A percentile compares a stretch with the other conserved stretches of the same genome.
phyloP scores from a whole-genome alignment of 2,329 filamentous ascomycete genomes.

The Pseudogymnoascus sp. region DNA sequence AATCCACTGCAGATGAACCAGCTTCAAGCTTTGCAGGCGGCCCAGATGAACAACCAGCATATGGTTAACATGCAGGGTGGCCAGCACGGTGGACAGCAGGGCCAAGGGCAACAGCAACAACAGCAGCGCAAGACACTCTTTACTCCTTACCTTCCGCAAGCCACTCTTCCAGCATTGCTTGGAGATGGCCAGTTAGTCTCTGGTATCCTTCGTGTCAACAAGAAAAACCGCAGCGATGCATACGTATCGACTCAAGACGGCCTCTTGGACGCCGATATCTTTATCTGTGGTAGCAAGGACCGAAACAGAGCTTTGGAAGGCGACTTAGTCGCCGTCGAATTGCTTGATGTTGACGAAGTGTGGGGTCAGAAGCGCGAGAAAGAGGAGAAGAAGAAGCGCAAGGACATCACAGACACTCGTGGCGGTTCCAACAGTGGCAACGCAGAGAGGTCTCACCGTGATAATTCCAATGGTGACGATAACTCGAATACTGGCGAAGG shows the following conservation, averaged over 20 bases:
- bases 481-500: constrained; percentile 62
- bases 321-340: constrained; percentile 89
- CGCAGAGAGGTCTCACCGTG: constrained; percentile 46
- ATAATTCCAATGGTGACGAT: constrained; percentile 58
- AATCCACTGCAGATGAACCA: constrained; percentile 85
- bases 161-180: constrained; percentile 82
- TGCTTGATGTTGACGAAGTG: constrained; percentile 95
- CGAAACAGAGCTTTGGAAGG: constrained; percentile 94
- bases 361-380: constrained; percentile 99
- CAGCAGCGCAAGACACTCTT: constrained; percentile 98
- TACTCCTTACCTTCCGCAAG: constrained; percentile 94
- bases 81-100: constrained; percentile 61
- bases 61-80: constrained; percentile 62
- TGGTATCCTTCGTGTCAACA: constrained; percentile 95
- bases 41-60: constrained; percentile 72
- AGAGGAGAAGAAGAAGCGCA: constrained; percentile 99
- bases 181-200: constrained; percentile 91
- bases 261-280: constrained; percentile 90
- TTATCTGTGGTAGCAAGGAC: constrained; percentile 99
- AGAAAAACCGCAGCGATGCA: constrained; percentile 98
- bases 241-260: constrained; percentile 91
- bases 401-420: constrained; percentile 92
- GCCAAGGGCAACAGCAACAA: constrained; percentile 70
- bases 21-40: constrained; percentile 85
- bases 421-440: constrained; percentile 69